phyloP scores from a whole-genome alignment of 129 eudicot species.

The Gnaphalium uliginosum region DNA sequence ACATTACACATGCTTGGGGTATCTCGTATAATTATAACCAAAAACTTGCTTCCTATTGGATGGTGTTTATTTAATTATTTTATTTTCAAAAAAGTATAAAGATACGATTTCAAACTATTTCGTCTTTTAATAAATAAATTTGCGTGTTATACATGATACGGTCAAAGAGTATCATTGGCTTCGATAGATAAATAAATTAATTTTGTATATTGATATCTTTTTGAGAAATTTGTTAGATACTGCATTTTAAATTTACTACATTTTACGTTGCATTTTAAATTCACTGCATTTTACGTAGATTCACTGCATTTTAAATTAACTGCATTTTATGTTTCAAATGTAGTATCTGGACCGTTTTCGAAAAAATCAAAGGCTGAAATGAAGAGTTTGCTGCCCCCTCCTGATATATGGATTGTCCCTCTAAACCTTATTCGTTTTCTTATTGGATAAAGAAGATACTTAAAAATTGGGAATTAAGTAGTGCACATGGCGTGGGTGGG shows the following conservation, averaged over 20 bases:
- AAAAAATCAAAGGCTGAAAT: too few relatives aligned
- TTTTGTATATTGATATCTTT: background rate
- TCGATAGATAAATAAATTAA: background rate
- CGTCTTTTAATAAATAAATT: background rate
- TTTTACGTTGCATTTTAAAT: too few relatives aligned
- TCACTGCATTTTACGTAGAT: too few relatives aligned
- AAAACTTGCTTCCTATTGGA: background rate
- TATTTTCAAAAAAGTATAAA: background rate
- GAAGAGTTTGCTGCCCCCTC: too few relatives aligned
- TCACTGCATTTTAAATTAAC: too few relatives aligned
- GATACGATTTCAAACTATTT: background rate
- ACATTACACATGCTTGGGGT: conserved; percentile 24
- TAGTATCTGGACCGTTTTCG: too few relatives aligned
- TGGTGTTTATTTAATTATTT: background rate
- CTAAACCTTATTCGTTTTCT: too few relatives aligned
- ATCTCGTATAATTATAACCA: conserved; percentile 14
- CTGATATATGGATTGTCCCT: too few relatives aligned
- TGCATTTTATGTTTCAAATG: too few relatives aligned
- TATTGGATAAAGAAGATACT: background rate
- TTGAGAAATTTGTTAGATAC: too few relatives aligned
- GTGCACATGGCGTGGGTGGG: conserved; percentile 44
- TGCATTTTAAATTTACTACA: too few relatives aligned
- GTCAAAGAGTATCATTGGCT: background rate
- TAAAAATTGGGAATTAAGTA: background rate
- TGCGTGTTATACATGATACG: conserved; percentile 4